Base-by-base conservation (phyloP, 1,139 yeast species). In the Geotrichum cucujoidarum region DNA sequence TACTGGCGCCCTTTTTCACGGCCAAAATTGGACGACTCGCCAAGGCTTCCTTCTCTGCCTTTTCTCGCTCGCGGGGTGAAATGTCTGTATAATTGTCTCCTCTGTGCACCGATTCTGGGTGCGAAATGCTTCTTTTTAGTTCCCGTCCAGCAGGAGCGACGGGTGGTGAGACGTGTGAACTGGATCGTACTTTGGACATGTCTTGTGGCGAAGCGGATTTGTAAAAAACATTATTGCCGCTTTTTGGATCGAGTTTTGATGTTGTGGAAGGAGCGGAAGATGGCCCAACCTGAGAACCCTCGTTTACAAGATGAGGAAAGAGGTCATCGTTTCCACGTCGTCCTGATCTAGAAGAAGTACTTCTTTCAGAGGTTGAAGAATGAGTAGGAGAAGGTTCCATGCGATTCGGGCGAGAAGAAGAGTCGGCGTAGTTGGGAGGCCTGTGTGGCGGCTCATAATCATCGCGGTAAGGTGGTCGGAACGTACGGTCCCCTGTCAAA, bases 251-350 rank as follows among this genome's bases (percentile, higher is more conserved):
- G 10, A 24, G 10, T 10, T 24, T 24, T 6, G 27, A 24, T 6
- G 27, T 6, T 10, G 27, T 24, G 27, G 27, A 6, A 24, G 27
- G 10, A 6, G 27, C 8, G 6, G 10, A 37, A 8, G 27, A 27
- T 6, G 16, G 22, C 10, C 14, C 33, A 11, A n/a, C 39, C 24
- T n/a, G 20, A 20, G n/a, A n/a, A 8, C 11, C 27, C 25, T 45
- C 46, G 21, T 31, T 37, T 11, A 45, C 40, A 13, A 48, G 40
- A 22, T 49, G 52, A n/a, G 52, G 52, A 34, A 49, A 49, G 13
- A 49, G 30, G 38, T 49, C 52, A 27, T 48, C 49, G 27, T 24
- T 24, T 6, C 27, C 27, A 24, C 27, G 27, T 24, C 10, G 6
- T 10, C 27, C 27, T 6, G 27, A 24, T 10, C 27, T 37, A n/a